phyloP scores from a whole-genome alignment of 768 basidiomycete species.

The Naganishia onofrii region DNA sequence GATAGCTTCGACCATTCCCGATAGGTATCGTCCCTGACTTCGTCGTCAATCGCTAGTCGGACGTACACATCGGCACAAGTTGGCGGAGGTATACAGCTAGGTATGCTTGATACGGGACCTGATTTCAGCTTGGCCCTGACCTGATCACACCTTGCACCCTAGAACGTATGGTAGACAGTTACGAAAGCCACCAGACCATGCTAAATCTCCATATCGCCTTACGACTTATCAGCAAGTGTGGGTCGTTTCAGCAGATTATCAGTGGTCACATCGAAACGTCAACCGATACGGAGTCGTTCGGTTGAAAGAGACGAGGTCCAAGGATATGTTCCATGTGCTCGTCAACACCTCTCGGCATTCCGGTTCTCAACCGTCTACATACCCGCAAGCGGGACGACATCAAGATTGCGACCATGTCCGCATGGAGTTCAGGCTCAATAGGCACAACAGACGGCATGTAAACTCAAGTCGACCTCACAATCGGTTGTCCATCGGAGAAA shows the following conservation, averaged over 20 bases:
- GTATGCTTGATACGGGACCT: not conserved
- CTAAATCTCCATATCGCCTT: not conserved
- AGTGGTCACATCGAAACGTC: not conserved
- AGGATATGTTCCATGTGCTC: not conserved
- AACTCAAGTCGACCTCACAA: not conserved
- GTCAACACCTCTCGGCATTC: not conserved
- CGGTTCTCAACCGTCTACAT: not conserved
- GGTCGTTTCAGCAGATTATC: not conserved
- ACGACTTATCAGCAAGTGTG: not conserved
- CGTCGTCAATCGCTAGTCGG: not conserved
- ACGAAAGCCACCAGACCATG: not conserved
- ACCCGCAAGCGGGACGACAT: conserved; percentile 2
- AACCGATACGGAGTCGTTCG: not conserved
- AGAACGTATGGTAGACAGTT: not conserved
- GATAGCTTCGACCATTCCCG: no score
- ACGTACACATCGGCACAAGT: no score
- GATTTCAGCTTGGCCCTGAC: not conserved
- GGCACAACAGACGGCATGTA: not conserved
- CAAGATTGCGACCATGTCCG: not conserved
- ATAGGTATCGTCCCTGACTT: no score
- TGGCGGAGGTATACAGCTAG: not conserved
- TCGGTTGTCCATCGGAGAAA: not conserved
- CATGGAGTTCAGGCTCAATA: not conserved
- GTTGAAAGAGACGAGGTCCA: not conserved
- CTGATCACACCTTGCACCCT: not conserved